phyloP scores from a whole-genome alignment of 2,329 filamentous ascomycete species.

The Venturia nashicola region DNA sequence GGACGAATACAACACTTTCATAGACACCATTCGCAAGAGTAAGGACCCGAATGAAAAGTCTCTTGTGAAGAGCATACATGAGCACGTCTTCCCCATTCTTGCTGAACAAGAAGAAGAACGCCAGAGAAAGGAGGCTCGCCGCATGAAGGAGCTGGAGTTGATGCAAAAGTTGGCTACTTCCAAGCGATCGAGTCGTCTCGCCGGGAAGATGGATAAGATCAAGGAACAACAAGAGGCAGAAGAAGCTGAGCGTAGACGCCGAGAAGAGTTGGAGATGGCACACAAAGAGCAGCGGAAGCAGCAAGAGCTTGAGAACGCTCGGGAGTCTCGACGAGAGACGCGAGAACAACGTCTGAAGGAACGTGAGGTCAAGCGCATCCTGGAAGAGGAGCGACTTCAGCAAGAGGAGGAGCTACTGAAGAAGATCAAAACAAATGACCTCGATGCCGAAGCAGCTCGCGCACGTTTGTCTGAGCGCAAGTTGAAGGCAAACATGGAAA shows the following conservation, averaged over 20 bases:
- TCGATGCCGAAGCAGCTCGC: conserved; percentile 27
- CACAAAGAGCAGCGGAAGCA: conserved; percentile 45
- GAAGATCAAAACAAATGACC: conserved; percentile 18
- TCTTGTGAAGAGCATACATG: conserved; percentile 57
- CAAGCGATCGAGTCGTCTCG: conserved; percentile 84
- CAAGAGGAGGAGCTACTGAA: conserved; percentile 56
- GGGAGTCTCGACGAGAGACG: conserved; percentile 68
- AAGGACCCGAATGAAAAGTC: conserved; percentile 77
- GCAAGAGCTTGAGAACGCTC: conserved; percentile 59
- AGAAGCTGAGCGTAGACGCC: conserved; percentile 56
- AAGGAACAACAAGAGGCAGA: conserved; percentile 58
- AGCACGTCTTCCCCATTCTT: conserved; percentile 73
- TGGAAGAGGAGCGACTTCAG: conserved; percentile 73
- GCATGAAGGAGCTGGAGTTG: conserved; percentile 68
- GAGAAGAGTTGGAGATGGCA: conserved; percentile 51
- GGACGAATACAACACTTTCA: conserved; percentile 60
- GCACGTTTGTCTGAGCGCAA: conserved; percentile 64
- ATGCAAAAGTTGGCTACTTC: conserved; percentile 83
- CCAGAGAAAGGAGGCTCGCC: conserved; percentile 59
- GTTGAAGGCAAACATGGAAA: conserved; percentile 71
- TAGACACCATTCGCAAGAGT: conserved; percentile 60
- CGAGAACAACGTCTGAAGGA: conserved; percentile 78
- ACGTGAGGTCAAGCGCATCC: conserved; percentile 68
- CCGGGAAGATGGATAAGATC: conserved; percentile 67
- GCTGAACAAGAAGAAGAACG: conserved; percentile 61